phyloP scores from a whole-genome alignment of 805 yeast species.

The Lipomyces spencermartinsiae region DNA sequence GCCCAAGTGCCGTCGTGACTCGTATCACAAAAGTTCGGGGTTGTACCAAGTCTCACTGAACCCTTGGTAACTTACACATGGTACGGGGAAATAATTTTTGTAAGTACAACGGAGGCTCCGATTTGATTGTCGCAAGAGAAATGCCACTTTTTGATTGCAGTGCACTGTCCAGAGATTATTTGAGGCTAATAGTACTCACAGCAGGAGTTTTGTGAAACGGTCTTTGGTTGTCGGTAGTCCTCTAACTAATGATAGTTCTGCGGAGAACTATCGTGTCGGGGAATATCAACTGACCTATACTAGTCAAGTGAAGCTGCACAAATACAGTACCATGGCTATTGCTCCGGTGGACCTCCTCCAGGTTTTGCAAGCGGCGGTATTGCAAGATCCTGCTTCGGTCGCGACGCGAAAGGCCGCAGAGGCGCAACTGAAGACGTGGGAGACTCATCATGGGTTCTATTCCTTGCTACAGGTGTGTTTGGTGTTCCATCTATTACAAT shows the following conservation, averaged over 20 bases:
- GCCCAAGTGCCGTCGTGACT: too few relatives aligned
- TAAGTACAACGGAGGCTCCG: background rate
- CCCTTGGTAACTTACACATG: background rate
- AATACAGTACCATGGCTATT: slow-evolving; percentile 21
- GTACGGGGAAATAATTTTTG: background rate
- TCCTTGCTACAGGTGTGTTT: slow-evolving; percentile 55
- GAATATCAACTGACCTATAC: background rate
- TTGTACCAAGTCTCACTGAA: too few relatives aligned
- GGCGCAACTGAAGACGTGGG: slow-evolving; percentile 72
- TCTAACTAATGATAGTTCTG: background rate
- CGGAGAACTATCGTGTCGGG: background rate
- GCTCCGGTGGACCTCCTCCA: slow-evolving; percentile 34
- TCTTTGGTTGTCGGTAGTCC: background rate
- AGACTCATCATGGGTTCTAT: slow-evolving; percentile 64
- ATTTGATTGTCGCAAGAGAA: background rate
- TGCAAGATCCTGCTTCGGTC: slow-evolving; percentile 50
- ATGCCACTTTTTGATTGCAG: background rate
- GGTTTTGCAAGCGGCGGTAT: slow-evolving; percentile 58
- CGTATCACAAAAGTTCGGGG: background rate
- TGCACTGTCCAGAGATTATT: background rate
- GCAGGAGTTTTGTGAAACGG: background rate
- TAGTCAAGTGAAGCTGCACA: background rate
- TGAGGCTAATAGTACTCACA: background rate
- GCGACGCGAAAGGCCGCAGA: slow-evolving; percentile 69
- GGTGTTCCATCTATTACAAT: background rate